Evolutionary conservation across 2,329 filamentous ascomycete genomes (phyloP), one percentile per base, ranked within the genome.

Genomic region (Aspergillus aculeatus): DNA sequence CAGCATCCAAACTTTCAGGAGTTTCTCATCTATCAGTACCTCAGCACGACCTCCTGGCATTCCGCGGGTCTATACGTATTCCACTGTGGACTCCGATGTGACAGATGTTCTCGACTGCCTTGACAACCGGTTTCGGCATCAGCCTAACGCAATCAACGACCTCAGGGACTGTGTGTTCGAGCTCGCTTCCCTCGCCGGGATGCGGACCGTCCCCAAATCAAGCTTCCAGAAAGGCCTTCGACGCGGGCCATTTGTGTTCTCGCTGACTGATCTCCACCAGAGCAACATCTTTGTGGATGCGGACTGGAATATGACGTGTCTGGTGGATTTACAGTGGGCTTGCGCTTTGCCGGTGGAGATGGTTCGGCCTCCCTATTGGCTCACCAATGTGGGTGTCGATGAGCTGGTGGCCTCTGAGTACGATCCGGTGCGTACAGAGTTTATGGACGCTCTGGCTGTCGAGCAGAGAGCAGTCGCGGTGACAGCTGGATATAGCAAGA

Each of bases 191-290:
- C 62, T 63, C 64, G 66, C 54, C 70, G 73, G 55, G 54, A 71
- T 64, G 71, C 69, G 57, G 72, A 72, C 61, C 49, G 62, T 61
- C 32, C 64, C 32, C 54, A 66, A 44, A 64, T 73, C 54, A 48
- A 73, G 56, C 73, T 73, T 68, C 50, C 63, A 41, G 6, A 56
- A 50, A 29, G 71, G 75, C 62, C 63, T 76, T 19, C 64, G 68
- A 10, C 61, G 67, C 19, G 74, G 77, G 6, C 74, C 74, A 1
- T 80, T 77, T 59, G 24, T 57, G 19, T 16, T 56, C 4, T 48
- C 16, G 14, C 24, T 72, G 5, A 58, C 76, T 5, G 78, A 81
- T 62, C 59, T 81, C 2, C 73, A 80, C 56, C 68, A 67, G 54
- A 77, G 74, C 57, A 73, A 74, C 35, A 68, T 73, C 5, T 61